Base-by-base conservation (phyloP, 1,284 basidiomycete genomes). In the Tylopilus sp. region DNA sequence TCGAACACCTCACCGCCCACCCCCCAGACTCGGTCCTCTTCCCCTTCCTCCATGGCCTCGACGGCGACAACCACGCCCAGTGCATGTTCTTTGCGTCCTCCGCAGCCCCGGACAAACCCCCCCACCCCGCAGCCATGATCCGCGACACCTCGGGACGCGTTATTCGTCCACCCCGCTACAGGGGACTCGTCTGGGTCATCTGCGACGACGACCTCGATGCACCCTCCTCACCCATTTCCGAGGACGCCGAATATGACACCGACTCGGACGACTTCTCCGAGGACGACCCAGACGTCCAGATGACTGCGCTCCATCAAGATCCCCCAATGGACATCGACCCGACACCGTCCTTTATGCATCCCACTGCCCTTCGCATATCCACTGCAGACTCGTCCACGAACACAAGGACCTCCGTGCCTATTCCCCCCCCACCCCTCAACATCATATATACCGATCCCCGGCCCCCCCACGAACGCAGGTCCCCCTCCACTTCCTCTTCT, bases 1-100 rank as follows among this genome's bases (percentile, higher is more conserved):
- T 82, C 59, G 68, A 75, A n/a, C 81, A 89, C 61, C 72, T 82
- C 57, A 77, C 82, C 53, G 73, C 81, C 5, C 86, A 90, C 67
- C 82, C 88, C 5, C 86, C 87, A 1, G 90, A 92, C 74, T 75
- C 78, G 43, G 79, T 88, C 63, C 79, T 94, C 63, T 90, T 93
- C 70, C 87, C 92, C 26, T 90, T 94, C 76, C 72, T 91, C 48
- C 85, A 92, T 68, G 85, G 90, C 53, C 76, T 95, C 66, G 90
- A 93, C 63, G 86, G 88, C 60, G 79, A 85, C 57, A 90, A 90
- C 66, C 71, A 80, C 25, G 81, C 84, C 0, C 90, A 92, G 73
- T 88, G 87, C 66, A 75, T 78, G 29, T 93, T 93, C 76, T 93
- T 92, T 66, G 78, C 83, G 4, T 69, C 68, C 41, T 64, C 61